These are phyloP conservation scores for Penstemon newberryi DNA, from an alignment of 257 asterid genomes.

Conservation along the genomic window DNA sequence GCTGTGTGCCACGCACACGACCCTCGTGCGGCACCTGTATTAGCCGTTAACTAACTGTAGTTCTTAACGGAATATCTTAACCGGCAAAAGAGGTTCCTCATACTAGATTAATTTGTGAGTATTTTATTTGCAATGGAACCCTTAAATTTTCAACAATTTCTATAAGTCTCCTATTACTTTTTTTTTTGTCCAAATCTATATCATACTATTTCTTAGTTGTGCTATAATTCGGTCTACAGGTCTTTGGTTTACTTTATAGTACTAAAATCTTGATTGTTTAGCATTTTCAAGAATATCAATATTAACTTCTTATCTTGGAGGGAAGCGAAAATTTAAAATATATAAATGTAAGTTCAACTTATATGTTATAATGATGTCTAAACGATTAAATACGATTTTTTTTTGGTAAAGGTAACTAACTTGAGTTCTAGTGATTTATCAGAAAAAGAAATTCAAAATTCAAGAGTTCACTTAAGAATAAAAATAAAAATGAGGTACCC, in stretches of 20 bases:
- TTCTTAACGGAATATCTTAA: background rate
- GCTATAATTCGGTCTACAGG: background rate
- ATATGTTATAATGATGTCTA: too few relatives aligned
- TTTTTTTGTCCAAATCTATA: background rate
- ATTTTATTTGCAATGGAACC: constrained; percentile 25
- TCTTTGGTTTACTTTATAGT: background rate
- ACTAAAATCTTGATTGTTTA: background rate
- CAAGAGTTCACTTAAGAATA: too few relatives aligned
- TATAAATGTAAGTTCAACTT: too few relatives aligned
- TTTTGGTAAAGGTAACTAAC: too few relatives aligned
- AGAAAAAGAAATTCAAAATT: too few relatives aligned
- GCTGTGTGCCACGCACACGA: constrained; percentile 15
- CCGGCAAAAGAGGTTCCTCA: background rate
- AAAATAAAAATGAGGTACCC: too few relatives aligned
- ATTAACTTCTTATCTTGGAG: too few relatives aligned
- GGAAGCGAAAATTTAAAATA: too few relatives aligned
- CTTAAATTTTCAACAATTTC: background rate
- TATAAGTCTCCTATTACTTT: background rate
- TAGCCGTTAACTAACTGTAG: background rate
- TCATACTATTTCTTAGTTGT: background rate
- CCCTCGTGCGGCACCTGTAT: constrained; percentile 23
- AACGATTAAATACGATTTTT: too few relatives aligned
- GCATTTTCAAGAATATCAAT: background rate
- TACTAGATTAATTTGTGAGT: background rate
- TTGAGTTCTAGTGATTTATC: too few relatives aligned